Evolutionary conservation across 148 eudicot species (phyloP), one percentile per base, ranked within the genome.

Genomic region (Salicornia ramosissima): DNA sequence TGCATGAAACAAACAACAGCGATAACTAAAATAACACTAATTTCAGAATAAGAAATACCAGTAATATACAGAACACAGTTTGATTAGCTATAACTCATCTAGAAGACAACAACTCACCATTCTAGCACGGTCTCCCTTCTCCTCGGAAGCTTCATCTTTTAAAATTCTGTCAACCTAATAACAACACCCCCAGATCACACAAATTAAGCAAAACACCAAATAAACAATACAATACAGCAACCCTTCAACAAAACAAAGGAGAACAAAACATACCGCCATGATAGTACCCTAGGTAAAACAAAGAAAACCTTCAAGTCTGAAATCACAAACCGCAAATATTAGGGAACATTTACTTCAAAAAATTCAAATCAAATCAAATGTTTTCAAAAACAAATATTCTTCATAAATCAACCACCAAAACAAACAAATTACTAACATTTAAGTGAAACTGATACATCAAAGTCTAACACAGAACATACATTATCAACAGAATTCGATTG

Each of bases 61-160:
- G 40, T 8, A 26, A 56, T 18, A 56, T 28, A 56, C 36, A 28
- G 0, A 56, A 12, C 18, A 56, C 18, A 14, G 34, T 3, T 11
- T 56, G 29, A 28, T 6, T 29, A 56, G 43, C n/a, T 29, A 22
- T 65, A 65, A 46, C 9, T 21, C 36, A 52, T 52, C 54, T 53
- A 64, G 13, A 6, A 50, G 31, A 31, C 9, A 36, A n/a, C 67
- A 49, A 74, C 89, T 81, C 54, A 94, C 98, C 98, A 94, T 90
- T 74, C 96, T 80, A 62, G 98, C 98, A n/a, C 98, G 90, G 70
- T 90, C 98, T 52, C 98, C 98, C 83, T 88, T 94, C 69, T 94
- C 98, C 78, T 94, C 96, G 0, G 97, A 88, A 69, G 98, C 98
- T 51, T 94, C 98, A 86, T 90, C 88, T 77, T 90, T 94, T 49